Base-by-base conservation (phyloP, 2,329 filamentous ascomycete genomes). In the Calonectria henricotiae region DNA sequence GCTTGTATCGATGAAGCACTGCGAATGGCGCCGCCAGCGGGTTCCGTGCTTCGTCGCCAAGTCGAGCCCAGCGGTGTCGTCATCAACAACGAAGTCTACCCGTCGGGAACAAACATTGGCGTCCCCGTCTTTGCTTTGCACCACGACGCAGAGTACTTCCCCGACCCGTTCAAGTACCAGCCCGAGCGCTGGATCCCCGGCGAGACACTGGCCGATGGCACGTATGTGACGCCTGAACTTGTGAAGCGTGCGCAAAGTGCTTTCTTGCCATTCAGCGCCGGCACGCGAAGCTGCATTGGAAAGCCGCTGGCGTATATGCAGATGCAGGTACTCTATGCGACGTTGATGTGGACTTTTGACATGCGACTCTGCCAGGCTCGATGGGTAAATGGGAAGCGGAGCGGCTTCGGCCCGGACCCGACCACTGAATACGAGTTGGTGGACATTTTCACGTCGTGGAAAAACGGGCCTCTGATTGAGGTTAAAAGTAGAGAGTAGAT, bases 371-470 rank as follows among this genome's bases (percentile, higher is more conserved):
- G 39, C 39, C 39, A 44, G 43, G 43, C 20, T 2, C 43, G 43
- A 23, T 46, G 43, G 43, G 20, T 46, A 46, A 46, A 46, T 46
- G 43, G 43, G 6, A 46, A 46, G 7, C 4, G 8, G 43, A 46
- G 43, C 43, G 43, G 43, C n/a, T 8, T 8, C 7, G 43, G 43
- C 1, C 43, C 43, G 1, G 43, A 46, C 20, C 43, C 43, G 43
- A 46, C 43, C 43, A 23, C n/a, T 6, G 43, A 46, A 12, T 46
- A 46, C 8, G 5, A 46, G 43, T 23, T 46, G 43, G 43, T 46
- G 43, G 43, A 46, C 20, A 46, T 46, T 23, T 46, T 46, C n/a
- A 46, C 43, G 43, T 46, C 43, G 43, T 46, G 43, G 43, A 46
- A 46, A 17, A 46, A 46, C n/a, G 43, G 43, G 20, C 43, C 43